Evolutionary conservation across 371 early-diverging fungal species (phyloP), one percentile per base, ranked within the genome.

Genomic region (Mucor mucedo): DNA sequence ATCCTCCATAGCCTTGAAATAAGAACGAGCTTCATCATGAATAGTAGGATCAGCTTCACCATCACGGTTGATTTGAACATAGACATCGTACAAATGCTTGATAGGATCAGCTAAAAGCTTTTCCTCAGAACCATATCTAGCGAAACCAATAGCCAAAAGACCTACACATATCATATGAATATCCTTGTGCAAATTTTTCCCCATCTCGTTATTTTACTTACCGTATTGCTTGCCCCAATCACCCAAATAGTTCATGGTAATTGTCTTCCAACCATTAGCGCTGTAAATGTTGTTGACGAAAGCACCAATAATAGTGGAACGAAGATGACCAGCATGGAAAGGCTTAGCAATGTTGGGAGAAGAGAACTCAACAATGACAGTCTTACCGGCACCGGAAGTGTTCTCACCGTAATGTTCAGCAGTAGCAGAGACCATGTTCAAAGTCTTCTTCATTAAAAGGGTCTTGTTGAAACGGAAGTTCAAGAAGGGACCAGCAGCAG

Each of bases 151-250:
- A 28, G 98, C 97, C 73, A 99, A 87, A 66, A 99, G 79, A 68
- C 96, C 86, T 84, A 64, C 54, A 2, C 16, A 55, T 21, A 21
- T 21, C 21, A 21, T 21, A 21, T 21, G 21, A 21, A 21, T 21
- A 21, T 0, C 21, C 21, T 21, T 21, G 21, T 21, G 21, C 21
- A 21, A 21, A 41, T 60, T 32, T 52, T 48, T 11, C 52, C 6
- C 57, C 21, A 21, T 21, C 21, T 21, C 21, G 21, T 21, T 21
- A 21, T 0, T 21, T 21, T 39, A 52, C 77, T 72, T 79, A 84
- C 86, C 99, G 78, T 96, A 99, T 77, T 99, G 99, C 76, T 98
- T 99, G 60, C 99, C 99, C 99, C 99, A 99, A 78, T 99, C 99
- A 62, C 99, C 99, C 40, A 99, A 84, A 77, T 99, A 99, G 87